Base-by-base conservation (phyloP, 2,329 filamentous ascomycete species). In the Spiromastix sp. region DNA sequence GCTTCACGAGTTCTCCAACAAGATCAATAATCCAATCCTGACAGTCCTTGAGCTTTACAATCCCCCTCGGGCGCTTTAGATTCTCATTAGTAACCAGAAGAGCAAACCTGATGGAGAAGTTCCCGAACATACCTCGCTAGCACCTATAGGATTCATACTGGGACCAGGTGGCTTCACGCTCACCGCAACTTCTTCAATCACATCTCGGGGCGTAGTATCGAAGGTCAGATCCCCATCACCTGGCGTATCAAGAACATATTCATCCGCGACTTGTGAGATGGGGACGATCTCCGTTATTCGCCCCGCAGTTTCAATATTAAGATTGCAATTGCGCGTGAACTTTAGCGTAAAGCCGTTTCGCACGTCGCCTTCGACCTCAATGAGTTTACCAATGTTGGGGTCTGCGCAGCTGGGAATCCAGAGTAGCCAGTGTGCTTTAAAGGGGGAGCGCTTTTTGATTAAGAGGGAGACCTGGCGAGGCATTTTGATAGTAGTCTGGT, bases 341-440 rank as follows among this genome's bases (percentile, higher is more conserved):
- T 35, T 31, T 15, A 47, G 37, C 0, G 29, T 11, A 11, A 52
- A 52, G 2, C 48, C 48, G 12, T 26, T 37, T 8, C 34, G 31
- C 12, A 48, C 43, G 13, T 44, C 44, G 19, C 49, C 50, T 4
- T 31, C 28, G 12, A 45, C 48, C 18, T 51, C 41, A 20, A 52
- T 44, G 19, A 39, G 37, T 24, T 48, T 52, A 11, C 49, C 50
- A 17, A 40, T 24, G 13, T 26, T 28, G 32, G 34, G 31, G 4
- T 44, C 25, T 20, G 34, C 29, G 5, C 17, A 21, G 2, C 19
- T 22, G 10, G 49, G 48, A 18, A 52, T 38, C 42, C 42, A 51
- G 16, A 52, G 17, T n/a, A 32, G 39, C 48, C 45, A 54, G 20
- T 54, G 50, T 13, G 48, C 48, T 20, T 48, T 43, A 21, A 53